Conservation (phyloP, 495 filamentous ascomycete species). For the Astrocystis sublimbata region DNA sequence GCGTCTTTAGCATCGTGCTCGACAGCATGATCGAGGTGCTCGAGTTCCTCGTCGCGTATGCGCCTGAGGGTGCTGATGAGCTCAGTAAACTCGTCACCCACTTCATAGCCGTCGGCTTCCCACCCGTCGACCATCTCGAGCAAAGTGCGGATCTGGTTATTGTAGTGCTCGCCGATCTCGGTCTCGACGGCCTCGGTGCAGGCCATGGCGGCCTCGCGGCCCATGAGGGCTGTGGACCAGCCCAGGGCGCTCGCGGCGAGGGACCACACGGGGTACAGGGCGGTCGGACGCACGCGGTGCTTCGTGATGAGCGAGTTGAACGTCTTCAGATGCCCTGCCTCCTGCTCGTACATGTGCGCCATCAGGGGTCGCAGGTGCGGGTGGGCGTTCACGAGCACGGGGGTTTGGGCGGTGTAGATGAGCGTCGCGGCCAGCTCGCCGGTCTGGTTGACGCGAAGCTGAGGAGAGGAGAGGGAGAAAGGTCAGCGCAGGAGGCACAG, state of each 20-base stretch:
- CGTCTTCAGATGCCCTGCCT: constrained; percentile 78
- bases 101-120: constrained; percentile 65
- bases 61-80: constrained; percentile 72
- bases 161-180: constrained; percentile 96
- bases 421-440: constrained; percentile 85
- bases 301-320: constrained; percentile 84
- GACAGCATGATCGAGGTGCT: constrained; percentile 94
- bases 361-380: constrained; percentile 87
- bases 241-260: constrained; percentile 79
- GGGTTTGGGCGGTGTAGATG: constrained; percentile 81
- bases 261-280: constrained; percentile 92
- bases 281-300: constrained; percentile 90
- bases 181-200: constrained; percentile 99
- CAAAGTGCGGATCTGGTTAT: constrained; percentile 80
- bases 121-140: constrained; percentile 75
- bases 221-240: constrained; percentile 87
- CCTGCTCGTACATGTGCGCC: constrained; percentile 98
- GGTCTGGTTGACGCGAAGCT: constrained; percentile 85
- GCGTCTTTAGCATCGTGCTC: constrained; percentile 89
- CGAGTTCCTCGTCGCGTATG: constrained; percentile 94
- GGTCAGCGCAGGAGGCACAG: constrained; percentile 20
- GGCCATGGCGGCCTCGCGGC: constrained; percentile 94
- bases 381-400: constrained; percentile 70
- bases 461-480: background rate
- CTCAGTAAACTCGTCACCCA: constrained; percentile 75